phyloP scores from a whole-genome alignment of 768 basidiomycete genomes.

The Boletus rex-veris region DNA sequence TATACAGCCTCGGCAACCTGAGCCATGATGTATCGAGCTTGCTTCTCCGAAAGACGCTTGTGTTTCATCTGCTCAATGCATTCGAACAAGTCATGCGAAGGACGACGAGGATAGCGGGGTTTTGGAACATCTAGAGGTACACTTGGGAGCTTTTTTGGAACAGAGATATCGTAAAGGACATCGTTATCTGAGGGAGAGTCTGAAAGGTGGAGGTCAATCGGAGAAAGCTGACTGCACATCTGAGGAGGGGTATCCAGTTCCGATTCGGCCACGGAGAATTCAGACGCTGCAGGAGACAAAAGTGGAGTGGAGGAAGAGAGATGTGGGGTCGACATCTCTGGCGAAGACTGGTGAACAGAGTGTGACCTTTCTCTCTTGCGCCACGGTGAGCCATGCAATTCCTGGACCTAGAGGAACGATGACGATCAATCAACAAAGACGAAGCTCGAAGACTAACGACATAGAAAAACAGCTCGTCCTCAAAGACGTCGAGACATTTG shows the following conservation, averaged over 20 bases:
- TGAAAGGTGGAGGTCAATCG: slow-evolving; percentile 16
- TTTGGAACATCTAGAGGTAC: slow-evolving; percentile 24
- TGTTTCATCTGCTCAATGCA: slow-evolving; percentile 87
- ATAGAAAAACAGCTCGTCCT: slow-evolving; percentile 84
- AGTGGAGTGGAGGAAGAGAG: slow-evolving; percentile 44
- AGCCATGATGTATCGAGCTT: slow-evolving; percentile 78
- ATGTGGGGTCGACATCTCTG: slow-evolving; percentile 21
- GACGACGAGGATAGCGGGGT: slow-evolving; percentile 57
- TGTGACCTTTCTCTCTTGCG: slow-evolving; percentile 40
- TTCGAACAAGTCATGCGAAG: slow-evolving; percentile 92
- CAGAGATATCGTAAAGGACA: neutral
- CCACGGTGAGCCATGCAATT: slow-evolving; percentile 93
- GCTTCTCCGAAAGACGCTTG: slow-evolving; percentile 71
- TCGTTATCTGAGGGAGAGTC: slow-evolving; percentile 14
- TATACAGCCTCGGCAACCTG: slow-evolving; percentile 85
- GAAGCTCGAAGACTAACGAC: slow-evolving; percentile 50
- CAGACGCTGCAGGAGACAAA: slow-evolving; percentile 55
- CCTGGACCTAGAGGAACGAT: slow-evolving; percentile 62
- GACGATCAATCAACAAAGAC: slow-evolving; percentile 1
- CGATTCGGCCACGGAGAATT: slow-evolving; percentile 43
- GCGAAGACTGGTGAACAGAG: slow-evolving; percentile 23
- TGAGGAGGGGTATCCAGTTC: slow-evolving; percentile 44
- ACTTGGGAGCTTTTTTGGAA: slow-evolving; percentile 9
- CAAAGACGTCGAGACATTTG: slow-evolving; percentile 77
- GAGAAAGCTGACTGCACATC: slow-evolving; percentile 23